These are phyloP conservation scores for Solanum chacoense DNA, from an alignment of 305 asterid genomes.

Conservation along the genomic window DNA sequence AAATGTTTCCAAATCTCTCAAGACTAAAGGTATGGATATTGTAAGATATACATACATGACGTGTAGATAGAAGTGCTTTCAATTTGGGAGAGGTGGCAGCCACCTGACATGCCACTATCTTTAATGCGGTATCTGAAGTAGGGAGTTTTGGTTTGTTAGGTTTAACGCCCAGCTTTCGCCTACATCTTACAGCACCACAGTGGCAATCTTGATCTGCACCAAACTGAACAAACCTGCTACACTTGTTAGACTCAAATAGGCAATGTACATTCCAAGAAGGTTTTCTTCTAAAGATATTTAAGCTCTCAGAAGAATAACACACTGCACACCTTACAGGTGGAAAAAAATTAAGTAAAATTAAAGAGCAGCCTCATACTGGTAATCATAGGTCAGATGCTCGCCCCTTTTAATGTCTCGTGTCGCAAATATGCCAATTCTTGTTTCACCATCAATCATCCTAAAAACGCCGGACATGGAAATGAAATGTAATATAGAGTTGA, in stretches of 20 bases:
- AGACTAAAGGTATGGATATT: background rate
- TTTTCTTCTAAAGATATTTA: background rate
- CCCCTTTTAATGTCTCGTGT: slow-evolving; percentile 74
- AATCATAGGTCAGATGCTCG: slow-evolving; percentile 91
- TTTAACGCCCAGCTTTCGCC: slow-evolving; percentile 83
- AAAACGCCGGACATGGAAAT: slow-evolving; percentile 11
- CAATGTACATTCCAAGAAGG: background rate
- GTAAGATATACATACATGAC: slow-evolving; percentile 23
- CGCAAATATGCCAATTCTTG: slow-evolving; percentile 95
- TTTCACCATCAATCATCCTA: slow-evolving; percentile 95
- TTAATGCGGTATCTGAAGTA: slow-evolving; percentile 65
- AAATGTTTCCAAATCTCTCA: background rate
- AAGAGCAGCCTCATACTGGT: slow-evolving; percentile 53
- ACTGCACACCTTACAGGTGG: background rate
- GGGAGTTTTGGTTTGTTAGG: slow-evolving; percentile 55
- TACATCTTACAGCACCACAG: slow-evolving; percentile 82
- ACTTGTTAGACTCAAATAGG: slow-evolving; percentile 37
- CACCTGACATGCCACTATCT: slow-evolving; percentile 61
- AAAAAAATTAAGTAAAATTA: background rate
- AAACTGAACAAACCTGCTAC: slow-evolving; percentile 97
- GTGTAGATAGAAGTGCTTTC: slow-evolving; percentile 36
- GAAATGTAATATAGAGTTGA: background rate
- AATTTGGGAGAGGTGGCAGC: slow-evolving; percentile 46
- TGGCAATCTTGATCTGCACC: slow-evolving; percentile 98
- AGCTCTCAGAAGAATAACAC: background rate